Base-by-base conservation (phyloP, 106 monocot genomes). In the Platanthera guangdongensis region DNA sequence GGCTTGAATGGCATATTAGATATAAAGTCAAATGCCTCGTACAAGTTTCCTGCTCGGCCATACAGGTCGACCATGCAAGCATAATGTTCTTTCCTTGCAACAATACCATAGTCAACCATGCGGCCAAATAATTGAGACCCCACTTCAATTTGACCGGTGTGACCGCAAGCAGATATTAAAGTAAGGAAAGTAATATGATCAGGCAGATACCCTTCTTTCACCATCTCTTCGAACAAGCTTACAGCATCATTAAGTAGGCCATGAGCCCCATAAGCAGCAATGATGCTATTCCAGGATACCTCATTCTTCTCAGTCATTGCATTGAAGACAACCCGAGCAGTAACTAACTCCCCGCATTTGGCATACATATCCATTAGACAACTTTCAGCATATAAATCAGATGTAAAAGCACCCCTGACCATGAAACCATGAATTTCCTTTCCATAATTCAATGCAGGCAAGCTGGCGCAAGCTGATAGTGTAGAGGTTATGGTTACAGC, bases 251-350 rank as follows among this genome's bases (percentile, higher is more conserved):
- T 57, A 51, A 88, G 47, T 47, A 81, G 87, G 46, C 97, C 97
- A 79, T 99, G 88, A 64, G 87, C 76, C 53, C 94, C 91, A 83
- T 87, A 88, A 46, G 97, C 85, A 78, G 89, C 82, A 77, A 99
- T 94, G 9, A 99, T 88, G 70, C 91, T 99, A 77, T 99, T 99
- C 97, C 97, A 99, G 9, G 97, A 94, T 2, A 99, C 91, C 51
- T 90, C 92, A 81, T 84, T 94, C 76, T 86, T 94, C 19, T 73
- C 74, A 11, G 72, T 71, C 94, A 92, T 99, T 32, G 65, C 72
- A 76, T 99, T 84, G 75, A 94, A 99, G 10, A 90, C 87, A 68
- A 50, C 65, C 52, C 79, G 85, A 74, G 99, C 94, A 13, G 74
- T 71, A 68, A 52, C 64, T 76, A 99, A 62, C 68, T 88, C 39